A percentile compares a stretch with the other conserved stretches of the same genome.
Evolutionary conservation across 768 basidiomycete genomes (phyloP).

Genomic region (Leccinum rimulosum): DNA sequence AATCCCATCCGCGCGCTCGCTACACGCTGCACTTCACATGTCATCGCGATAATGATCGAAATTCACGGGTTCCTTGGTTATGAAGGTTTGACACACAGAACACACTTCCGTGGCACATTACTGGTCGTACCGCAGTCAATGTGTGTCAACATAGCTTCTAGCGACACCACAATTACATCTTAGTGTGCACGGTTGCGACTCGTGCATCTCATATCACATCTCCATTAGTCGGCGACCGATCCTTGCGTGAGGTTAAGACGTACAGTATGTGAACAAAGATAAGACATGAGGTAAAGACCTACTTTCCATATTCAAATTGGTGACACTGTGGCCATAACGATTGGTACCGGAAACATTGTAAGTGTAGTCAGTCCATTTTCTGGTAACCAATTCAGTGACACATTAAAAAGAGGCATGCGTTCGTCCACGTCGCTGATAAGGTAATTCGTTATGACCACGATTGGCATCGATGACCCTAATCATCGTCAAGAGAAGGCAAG

Average conservation of each 20-base stretch:
- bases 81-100: neutral
- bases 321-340: neutral
- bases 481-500: neutral
- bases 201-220: neutral
- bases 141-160: neutral
- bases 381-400: neutral
- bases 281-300: neutral
- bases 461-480: constrained; percentile 27
- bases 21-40: neutral
- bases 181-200: neutral
- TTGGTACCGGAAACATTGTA: neutral
- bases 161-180: neutral
- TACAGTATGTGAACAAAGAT: neutral
- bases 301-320: neutral
- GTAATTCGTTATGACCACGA: constrained; percentile 21
- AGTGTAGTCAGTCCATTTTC: neutral
- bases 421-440: constrained; percentile 18
- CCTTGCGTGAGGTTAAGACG: neutral
- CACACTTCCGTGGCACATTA: neutral
- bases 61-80: neutral
- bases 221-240: neutral
- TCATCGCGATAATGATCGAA: neutral
- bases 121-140: neutral
- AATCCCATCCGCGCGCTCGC: neutral
- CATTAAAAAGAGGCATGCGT: constrained; percentile 13